Base-by-base conservation (phyloP, 2,329 filamentous ascomycete genomes). In the Fusarium liriodendri region DNA sequence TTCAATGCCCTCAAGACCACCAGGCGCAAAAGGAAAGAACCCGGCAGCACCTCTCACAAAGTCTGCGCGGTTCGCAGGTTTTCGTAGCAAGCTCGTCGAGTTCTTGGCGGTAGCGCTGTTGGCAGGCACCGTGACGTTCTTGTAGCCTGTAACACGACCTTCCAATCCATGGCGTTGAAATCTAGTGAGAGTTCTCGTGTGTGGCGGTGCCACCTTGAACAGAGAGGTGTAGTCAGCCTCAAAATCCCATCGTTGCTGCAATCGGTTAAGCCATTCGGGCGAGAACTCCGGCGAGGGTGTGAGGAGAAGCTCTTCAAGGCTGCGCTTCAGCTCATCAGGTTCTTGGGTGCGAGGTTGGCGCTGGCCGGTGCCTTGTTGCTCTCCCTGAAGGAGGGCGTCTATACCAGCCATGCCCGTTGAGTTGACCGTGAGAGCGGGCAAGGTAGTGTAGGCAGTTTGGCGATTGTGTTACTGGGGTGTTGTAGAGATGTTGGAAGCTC, bases 91-190 rank as follows among this genome's bases (percentile, higher is more conserved):
- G 6, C 95, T 98, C 0, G 95, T 98, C 4, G 95, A 98, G 80
- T 97, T 98, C 84, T 98, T 99, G 57, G 95, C 96, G 18, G 94
- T 98, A 18, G 94, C 94, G 78, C 93, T 97, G 78, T 92, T 94
- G 37, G 94, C 94, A 6, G 96, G 95, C 10, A 98, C 91, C 1
- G 97, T 98, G 60, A 98, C 94, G 81, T 98, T 97, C 80, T 92
- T 93, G 83, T 99, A 98, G 60, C 95, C 95, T 10, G 94, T 97
- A 27, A 99, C 96, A 62, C 93, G 90, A 25, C 97, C 97, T 83
- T 98, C 95, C 16, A 98, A 88, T 7, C 97, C 97, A 83, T 98
- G 95, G 64, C 97, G 90, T 52, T 92, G 93, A 82, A 99, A 99
- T 33, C 97, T 92, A 32, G 95, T 98, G 76, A 98, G 92, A n/a